Evolutionary conservation across 1,139 yeast genomes (phyloP).

Genomic region (Geotrichum fermentans): DNA sequence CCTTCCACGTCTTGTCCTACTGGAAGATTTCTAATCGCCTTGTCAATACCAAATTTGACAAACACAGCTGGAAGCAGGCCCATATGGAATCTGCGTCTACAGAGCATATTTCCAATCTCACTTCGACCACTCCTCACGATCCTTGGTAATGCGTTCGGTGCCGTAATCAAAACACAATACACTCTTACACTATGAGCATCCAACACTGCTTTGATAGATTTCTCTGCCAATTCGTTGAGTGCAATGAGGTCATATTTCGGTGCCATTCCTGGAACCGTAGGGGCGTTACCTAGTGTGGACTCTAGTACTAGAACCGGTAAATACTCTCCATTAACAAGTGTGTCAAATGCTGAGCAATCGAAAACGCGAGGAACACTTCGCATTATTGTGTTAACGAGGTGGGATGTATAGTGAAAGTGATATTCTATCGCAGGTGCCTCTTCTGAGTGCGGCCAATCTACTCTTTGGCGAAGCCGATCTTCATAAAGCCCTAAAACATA

Average conservation of each 20-base stretch:
- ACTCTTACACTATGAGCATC: slow-evolving; percentile 71
- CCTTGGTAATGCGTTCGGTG: slow-evolving; percentile 79
- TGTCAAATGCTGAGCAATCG: slow-evolving; percentile 90
- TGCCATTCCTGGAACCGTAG: slow-evolving; percentile 62
- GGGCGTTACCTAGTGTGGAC: slow-evolving; percentile 59
- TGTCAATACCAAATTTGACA: slow-evolving; percentile 71
- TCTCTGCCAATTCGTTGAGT: slow-evolving; percentile 68
- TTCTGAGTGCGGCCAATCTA: slow-evolving; percentile 32
- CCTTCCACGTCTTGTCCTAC: slow-evolving; percentile 76
- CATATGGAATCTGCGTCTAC: slow-evolving; percentile 72
- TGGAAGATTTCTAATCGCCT: slow-evolving; percentile 64
- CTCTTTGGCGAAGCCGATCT: slow-evolving; percentile 74
- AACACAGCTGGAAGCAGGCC: slow-evolving; percentile 73
- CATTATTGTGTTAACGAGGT: slow-evolving; percentile 72
- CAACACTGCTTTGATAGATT: slow-evolving; percentile 64
- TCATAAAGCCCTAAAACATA: slow-evolving; percentile 86
- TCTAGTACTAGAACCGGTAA: slow-evolving; percentile 85
- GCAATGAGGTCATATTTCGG: slow-evolving; percentile 50
- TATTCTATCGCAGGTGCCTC: slow-evolving; percentile 28
- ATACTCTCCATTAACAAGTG: slow-evolving; percentile 77
- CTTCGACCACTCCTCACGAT: slow-evolving; percentile 77
- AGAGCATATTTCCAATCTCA: slow-evolving; percentile 90
- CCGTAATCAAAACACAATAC: slow-evolving; percentile 76
- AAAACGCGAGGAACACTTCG: slow-evolving; percentile 75
- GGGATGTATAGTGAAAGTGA: slow-evolving; percentile 79